Evolutionary conservation across 1,139 yeast species (phyloP).

Genomic region (Candida sanyaensis): DNA sequence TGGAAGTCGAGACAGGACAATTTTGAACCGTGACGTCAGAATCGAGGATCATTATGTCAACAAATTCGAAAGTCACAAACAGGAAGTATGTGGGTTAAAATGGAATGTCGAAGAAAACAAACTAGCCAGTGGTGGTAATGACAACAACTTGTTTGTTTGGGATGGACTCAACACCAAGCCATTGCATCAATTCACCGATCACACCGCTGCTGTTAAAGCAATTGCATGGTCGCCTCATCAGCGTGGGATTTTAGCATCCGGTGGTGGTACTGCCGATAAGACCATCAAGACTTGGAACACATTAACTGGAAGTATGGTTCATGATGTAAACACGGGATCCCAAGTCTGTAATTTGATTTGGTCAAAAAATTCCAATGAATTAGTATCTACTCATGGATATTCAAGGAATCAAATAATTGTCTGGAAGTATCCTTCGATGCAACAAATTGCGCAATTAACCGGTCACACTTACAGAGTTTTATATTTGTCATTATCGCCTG

Average conservation of each 20-base stretch:
- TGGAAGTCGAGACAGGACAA: slow-evolving; percentile 84
- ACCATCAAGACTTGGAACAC: slow-evolving; percentile 93
- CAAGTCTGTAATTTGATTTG: slow-evolving; percentile 94
- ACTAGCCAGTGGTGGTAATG: slow-evolving; percentile 93
- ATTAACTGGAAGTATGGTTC: slow-evolving; percentile 67
- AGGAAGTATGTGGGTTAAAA: slow-evolving; percentile 93
- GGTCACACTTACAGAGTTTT: slow-evolving; percentile 95
- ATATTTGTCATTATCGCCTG: slow-evolving; percentile 90
- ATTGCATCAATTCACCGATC: slow-evolving; percentile 73
- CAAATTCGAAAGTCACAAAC: slow-evolving; percentile 74
- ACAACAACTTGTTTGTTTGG: slow-evolving; percentile 83
- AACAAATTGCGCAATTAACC: slow-evolving; percentile 88
- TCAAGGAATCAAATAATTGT: slow-evolving; percentile 87
- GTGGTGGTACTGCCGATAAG: slow-evolving; percentile 97
- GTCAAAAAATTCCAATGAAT: slow-evolving; percentile 89
- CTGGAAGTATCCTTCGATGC: slow-evolving; percentile 95
- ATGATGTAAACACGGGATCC: slow-evolving; percentile 89
- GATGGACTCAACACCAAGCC: slow-evolving; percentile 78
- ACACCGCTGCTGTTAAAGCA: slow-evolving; percentile 94
- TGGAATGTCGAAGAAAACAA: slow-evolving; percentile 92
- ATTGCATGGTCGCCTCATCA: slow-evolving; percentile 98
- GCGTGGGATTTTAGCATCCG: slow-evolving; percentile 88
- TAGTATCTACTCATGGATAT: slow-evolving; percentile 95
- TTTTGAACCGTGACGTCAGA: slow-evolving; percentile 89
- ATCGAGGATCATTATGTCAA: slow-evolving; percentile 80